These are phyloP conservation scores for Balakata baccata DNA, from an alignment of 345 rosid genomes.

Conservation along the genomic window DNA sequence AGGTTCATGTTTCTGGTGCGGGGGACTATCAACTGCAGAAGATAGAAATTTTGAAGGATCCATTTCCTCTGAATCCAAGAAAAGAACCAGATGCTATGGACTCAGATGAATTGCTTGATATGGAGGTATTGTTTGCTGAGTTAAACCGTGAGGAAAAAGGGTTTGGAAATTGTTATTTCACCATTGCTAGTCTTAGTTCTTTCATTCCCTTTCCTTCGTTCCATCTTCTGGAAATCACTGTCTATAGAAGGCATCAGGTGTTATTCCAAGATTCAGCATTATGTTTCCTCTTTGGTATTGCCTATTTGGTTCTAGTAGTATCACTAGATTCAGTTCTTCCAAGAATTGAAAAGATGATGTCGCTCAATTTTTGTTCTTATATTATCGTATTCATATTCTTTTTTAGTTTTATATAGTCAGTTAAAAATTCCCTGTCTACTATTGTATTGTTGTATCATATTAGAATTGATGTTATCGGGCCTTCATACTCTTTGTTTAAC, in stretches of 20 bases:
- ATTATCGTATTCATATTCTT: background rate
- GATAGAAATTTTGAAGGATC: constrained; percentile 79
- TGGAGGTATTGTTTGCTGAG: constrained; percentile 46
- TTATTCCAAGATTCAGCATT: background rate
- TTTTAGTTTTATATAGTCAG: background rate
- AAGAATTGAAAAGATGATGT: background rate
- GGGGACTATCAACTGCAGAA: constrained; percentile 85
- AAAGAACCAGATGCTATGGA: constrained; percentile 70
- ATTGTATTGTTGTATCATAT: background rate
- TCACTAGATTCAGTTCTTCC: background rate
- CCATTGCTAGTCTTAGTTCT: background rate
- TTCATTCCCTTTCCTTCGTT: background rate
- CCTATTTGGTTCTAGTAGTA: too few relatives aligned
- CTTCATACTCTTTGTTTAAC: background rate
- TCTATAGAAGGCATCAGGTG: background rate
- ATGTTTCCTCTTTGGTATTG: background rate
- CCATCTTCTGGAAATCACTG: background rate
- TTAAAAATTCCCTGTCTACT: background rate
- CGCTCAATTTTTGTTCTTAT: background rate
- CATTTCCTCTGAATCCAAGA: constrained; percentile 59
- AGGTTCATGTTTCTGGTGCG: constrained; percentile 87
- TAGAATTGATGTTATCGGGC: background rate
- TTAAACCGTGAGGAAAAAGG: background rate
- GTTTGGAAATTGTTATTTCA: background rate
- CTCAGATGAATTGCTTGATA: constrained; percentile 46